Evolutionary conservation across 73 alveolate genomes (phyloP).

Genomic region (Stentor coeruleus): DNA sequence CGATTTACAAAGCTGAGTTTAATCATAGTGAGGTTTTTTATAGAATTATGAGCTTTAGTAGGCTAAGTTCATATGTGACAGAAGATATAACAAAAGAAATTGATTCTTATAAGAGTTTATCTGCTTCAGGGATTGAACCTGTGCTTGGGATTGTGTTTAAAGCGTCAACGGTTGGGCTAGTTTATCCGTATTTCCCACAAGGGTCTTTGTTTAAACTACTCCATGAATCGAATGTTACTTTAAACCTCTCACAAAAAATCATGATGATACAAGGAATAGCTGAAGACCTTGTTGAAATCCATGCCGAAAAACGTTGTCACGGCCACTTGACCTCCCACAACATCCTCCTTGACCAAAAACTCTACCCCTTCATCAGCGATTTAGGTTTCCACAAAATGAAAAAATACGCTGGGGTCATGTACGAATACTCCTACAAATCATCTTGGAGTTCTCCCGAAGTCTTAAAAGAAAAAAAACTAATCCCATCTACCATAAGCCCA

Average conservation of each 20-base stretch:
- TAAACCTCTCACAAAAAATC: no score
- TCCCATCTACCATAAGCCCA: not conserved
- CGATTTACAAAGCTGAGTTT: slow-evolving; percentile 2
- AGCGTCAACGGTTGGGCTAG: not conserved
- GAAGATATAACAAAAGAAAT: slow-evolving; percentile 16
- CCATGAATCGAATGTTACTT: no score
- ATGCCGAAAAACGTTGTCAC: not conserved
- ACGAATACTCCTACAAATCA: not conserved
- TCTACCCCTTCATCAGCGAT: not conserved
- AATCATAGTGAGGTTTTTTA: not conserved
- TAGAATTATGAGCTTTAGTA: slow-evolving; percentile 3
- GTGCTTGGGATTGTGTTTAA: not conserved
- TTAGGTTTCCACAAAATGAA: not conserved
- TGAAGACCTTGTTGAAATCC: not conserved
- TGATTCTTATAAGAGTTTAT: not conserved
- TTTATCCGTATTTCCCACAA: not conserved
- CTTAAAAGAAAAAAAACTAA: not conserved
- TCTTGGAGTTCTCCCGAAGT: slow-evolving; percentile 16
- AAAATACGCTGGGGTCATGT: not conserved
- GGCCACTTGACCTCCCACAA: slow-evolving; percentile 16
- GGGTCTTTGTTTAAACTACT: no score
- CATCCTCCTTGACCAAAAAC: not conserved
- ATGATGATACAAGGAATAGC: not conserved
- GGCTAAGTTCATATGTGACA: not conserved
- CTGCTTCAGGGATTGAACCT: not conserved